phyloP scores from a whole-genome alignment of 257 asterid species.

The Ocimum tenuiflorum region DNA sequence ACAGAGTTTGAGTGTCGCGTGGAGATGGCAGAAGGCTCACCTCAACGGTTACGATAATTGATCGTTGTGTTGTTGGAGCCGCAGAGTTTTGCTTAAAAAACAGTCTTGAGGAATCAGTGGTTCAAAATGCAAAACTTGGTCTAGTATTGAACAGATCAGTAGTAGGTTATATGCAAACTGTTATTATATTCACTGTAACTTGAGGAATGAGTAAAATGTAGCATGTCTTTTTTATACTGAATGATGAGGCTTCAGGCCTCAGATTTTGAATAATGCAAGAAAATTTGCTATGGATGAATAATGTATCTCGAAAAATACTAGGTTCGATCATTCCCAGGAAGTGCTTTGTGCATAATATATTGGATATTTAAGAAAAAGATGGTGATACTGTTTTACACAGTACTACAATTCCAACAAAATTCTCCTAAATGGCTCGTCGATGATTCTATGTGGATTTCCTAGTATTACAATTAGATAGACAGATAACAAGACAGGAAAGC shows the following conservation, averaged over 20 bases:
- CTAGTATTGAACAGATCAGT: too few relatives aligned
- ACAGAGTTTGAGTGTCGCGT: constrained; percentile 28
- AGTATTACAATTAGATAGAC: constrained; percentile 30
- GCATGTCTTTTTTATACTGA: not conserved
- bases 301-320: too few relatives aligned
- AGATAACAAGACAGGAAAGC: constrained; percentile 18
- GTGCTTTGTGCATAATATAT: not conserved
- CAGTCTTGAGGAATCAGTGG: too few relatives aligned
- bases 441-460: constrained; percentile 11
- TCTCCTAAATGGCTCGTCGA: constrained; percentile 33
- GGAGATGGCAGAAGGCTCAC: constrained; percentile 42
- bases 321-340: too few relatives aligned
- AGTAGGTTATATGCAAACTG: too few relatives aligned
- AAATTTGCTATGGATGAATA: too few relatives aligned
- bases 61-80: not conserved
- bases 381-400: not conserved
- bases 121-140: too few relatives aligned
- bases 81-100: too few relatives aligned
- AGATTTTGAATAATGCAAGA: not conserved
- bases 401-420: constrained; percentile 21
- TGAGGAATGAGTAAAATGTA: not conserved
- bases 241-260: not conserved
- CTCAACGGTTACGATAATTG: constrained; percentile 25
- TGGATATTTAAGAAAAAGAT: not conserved
- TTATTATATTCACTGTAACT: too few relatives aligned